Conservation (phyloP, 768 basidiomycete genomes). For the Podaxis sp. region DNA sequence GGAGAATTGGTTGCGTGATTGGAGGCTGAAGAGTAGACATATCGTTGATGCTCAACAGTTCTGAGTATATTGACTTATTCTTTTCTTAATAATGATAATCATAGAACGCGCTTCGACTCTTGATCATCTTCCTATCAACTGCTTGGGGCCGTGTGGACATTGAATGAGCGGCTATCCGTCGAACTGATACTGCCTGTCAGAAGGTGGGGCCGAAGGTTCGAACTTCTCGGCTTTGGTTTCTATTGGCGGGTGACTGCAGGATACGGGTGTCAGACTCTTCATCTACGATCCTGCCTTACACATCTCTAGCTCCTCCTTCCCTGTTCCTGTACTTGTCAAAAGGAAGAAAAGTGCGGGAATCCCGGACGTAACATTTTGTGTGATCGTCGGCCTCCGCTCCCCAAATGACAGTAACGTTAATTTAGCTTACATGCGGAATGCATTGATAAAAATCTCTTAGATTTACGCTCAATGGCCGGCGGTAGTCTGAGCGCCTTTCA, state of each 20-base stretch:
- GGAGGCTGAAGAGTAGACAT: constrained; percentile 12
- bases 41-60: not conserved
- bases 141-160: not conserved
- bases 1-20: constrained; percentile 1
- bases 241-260: no score
- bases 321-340: no score
- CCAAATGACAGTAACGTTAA: not conserved
- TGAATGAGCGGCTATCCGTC: not conserved
- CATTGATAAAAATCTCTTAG: not conserved
- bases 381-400: no score
- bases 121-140: not conserved
- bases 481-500: no score
- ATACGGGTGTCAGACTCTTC: no score
- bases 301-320: no score
- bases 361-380: no score
- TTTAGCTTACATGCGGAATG: not conserved
- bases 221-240: no score
- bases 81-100: not conserved
- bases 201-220: no score
- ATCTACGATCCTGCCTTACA: no score
- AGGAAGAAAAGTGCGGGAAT: no score
- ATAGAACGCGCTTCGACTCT: not conserved
- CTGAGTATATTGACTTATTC: not conserved
- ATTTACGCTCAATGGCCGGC: no score
- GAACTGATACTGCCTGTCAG: not conserved